Base-by-base conservation (phyloP, 306 rosid genomes). In the Pterocarpus macrocarpus region DNA sequence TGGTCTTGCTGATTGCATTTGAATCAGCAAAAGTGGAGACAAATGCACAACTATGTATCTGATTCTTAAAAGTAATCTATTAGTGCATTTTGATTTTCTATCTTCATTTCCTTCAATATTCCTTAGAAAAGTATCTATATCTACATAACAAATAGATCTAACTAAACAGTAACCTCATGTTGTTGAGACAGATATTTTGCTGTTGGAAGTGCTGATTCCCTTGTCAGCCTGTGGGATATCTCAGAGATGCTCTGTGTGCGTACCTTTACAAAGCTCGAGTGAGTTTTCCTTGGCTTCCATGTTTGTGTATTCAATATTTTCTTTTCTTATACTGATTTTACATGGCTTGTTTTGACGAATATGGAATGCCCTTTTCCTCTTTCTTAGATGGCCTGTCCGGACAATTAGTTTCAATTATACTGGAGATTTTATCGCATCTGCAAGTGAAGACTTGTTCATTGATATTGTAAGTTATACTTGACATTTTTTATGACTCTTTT, bases 141-240 rank as follows among this genome's bases (percentile, higher is more conserved):
- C 73, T 7, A 72, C 55, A 38, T 75, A 35, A 59, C 70, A 57
- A 76, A 72, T 52, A 7, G 17, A 28, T 77, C 47, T 45, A 33
- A 43, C 44, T 47, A 59, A 78, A 41, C 10, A 30, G 4, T 75
- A 53, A 50, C 73, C 71, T 71, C 58, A 57, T 79, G 38, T 39
- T 71, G 16, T 10, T 39, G 65, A 63, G 50, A 65, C 90, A 95
- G 99, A 81, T 89, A 91, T 79, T 95, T 93, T 72, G 97, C 99
- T 4, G 97, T 95, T 72, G 99, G 99, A 83, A 95, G 99, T 88
- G 99, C 97, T 7, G 98, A 95, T 90, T 95, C 99, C 71, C 88
- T 91, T 77, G 99, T 95, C 80, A 95, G 99, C 84, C 83, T 95
- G 75, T 95, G 99, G 98, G 91, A 89, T 82, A 91, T 95, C 87